phyloP scores from a whole-genome alignment of 495 filamentous ascomycete species.

The Poronia punctata region DNA sequence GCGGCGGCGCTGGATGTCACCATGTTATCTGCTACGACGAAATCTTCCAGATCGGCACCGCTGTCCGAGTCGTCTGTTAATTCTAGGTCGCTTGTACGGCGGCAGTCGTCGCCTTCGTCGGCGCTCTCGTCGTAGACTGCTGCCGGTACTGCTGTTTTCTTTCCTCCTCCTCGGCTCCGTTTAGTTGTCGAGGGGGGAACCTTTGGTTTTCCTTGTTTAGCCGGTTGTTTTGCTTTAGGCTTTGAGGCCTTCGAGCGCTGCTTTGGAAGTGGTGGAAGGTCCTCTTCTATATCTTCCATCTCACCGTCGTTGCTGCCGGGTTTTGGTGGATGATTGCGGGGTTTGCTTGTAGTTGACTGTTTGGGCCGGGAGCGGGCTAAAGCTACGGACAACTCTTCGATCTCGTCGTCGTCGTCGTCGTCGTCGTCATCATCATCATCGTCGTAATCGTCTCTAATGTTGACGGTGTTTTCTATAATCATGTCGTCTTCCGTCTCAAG shows the following conservation, averaged over 20 bases:
- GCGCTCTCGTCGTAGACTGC: slow-evolving; percentile 29
- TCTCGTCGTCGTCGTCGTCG: slow-evolving; percentile 20
- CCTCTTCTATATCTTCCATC: slow-evolving; percentile 14
- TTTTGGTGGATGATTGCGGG: slow-evolving; percentile 1
- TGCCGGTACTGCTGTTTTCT: slow-evolving; percentile 4
- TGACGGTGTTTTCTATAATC: too few species aligned
- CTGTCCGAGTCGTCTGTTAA: slow-evolving; percentile 39
- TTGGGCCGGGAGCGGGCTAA: slow-evolving; percentile 7
- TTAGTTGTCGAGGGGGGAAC: slow-evolving; percentile 3
- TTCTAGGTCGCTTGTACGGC: slow-evolving; percentile 39
- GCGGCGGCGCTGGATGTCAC: slow-evolving; percentile 30
- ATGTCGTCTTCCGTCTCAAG: slow-evolving; percentile 5
- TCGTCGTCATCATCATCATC: slow-evolving; percentile 1
- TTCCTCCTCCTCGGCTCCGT: slow-evolving; percentile 7
- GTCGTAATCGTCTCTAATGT: too few species aligned
- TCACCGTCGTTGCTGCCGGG: slow-evolving; percentile 9
- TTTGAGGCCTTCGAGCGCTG: slow-evolving; percentile 14
- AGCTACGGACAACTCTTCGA: slow-evolving; percentile 12
- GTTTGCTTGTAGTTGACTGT: slow-evolving; percentile 2
- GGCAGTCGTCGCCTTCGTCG: slow-evolving; percentile 43
- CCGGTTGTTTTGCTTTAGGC: slow-evolving; percentile 3
- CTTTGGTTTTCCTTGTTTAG: slow-evolving; percentile 6
- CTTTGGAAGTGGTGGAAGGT: slow-evolving; percentile 11
- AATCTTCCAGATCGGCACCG: slow-evolving; percentile 38
- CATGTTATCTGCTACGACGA: slow-evolving; percentile 39